phyloP scores from a whole-genome alignment of 108 stramenopile genomes.

The Thalassiosira profunda region DNA sequence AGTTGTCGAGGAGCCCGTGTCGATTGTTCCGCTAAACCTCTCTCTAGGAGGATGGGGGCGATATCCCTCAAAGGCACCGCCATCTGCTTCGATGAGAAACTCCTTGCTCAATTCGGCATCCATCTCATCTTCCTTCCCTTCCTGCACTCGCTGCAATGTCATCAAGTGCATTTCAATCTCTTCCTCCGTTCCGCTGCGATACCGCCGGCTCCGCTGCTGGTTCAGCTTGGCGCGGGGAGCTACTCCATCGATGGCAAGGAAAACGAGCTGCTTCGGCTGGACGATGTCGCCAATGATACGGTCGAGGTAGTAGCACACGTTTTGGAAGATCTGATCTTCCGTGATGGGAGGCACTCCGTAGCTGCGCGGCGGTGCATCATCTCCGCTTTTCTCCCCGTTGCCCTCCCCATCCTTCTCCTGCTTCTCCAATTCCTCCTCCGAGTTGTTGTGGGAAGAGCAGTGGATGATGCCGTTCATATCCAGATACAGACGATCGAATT shows the following conservation, averaged over 20 bases:
- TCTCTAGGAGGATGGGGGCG: constrained; percentile 9
- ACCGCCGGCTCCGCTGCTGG: constrained; percentile 98
- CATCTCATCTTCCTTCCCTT: constrained; percentile 28
- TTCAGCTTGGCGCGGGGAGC: constrained; percentile 99
- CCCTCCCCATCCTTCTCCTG: constrained; percentile 16
- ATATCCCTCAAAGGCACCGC: constrained; percentile 41
- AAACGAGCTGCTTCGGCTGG: constrained; percentile 89
- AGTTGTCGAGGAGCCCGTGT: constrained; percentile 11
- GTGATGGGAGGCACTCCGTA: constrained; percentile 31
- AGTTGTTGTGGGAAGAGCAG: constrained; percentile 95
- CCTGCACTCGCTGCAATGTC: constrained; percentile 56
- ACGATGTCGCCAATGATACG: constrained; percentile 92
- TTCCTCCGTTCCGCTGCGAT: constrained; percentile 88
- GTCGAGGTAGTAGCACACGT: constrained; percentile 92
- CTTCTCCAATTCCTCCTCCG: constrained; percentile 57
- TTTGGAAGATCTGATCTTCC: constrained; percentile 78
- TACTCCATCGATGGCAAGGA: constrained; percentile 98
- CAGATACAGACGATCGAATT: constrained; percentile 96
- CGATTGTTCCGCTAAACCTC: constrained; percentile 45
- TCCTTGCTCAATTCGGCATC: constrained; percentile 31
- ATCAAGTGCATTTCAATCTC: constrained; percentile 84
- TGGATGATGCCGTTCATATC: constrained; percentile 99
- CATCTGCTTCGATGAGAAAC: constrained; percentile 40
- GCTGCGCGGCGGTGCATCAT: constrained; percentile 6
- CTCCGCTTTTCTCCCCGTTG: constrained; percentile 3